phyloP scores from a whole-genome alignment of 164 flowering plant genomes.

The Hamamelis virginiana region DNA sequence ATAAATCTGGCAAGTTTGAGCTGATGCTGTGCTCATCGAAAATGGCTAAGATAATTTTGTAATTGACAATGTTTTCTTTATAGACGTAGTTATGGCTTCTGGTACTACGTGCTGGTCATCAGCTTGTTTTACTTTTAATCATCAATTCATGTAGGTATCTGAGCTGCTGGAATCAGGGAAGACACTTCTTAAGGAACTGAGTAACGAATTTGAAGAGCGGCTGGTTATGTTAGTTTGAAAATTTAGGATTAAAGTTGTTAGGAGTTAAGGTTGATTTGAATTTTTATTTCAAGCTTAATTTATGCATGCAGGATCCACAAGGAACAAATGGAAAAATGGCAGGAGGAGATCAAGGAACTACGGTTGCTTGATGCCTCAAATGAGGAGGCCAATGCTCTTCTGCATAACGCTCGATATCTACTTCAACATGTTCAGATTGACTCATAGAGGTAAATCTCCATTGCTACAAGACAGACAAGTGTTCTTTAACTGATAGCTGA shows the following conservation, averaged over 20 bases:
- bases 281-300: not conserved
- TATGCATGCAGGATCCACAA: constrained; percentile 58
- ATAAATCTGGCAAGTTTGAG: not conserved
- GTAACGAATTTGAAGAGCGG: constrained; percentile 74
- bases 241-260: not conserved
- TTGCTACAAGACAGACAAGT: not conserved
- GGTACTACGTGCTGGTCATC: not conserved
- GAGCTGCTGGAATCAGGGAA: constrained; percentile 82
- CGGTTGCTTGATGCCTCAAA: constrained; percentile 64
- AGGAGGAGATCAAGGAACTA: constrained; percentile 76
- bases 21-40: not conserved
- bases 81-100: not conserved
- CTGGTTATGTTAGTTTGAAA: constrained; percentile 49
- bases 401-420: constrained; percentile 61
- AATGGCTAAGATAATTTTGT: no score
- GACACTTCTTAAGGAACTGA: constrained; percentile 61
- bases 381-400: constrained; percentile 51
- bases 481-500: not conserved
- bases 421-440: constrained; percentile 47
- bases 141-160: constrained; percentile 45
- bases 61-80: not conserved
- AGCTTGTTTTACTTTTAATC: not conserved
- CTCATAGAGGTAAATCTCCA: constrained; percentile 23
- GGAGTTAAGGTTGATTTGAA: not conserved
- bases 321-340: constrained; percentile 84